Conservation (phyloP, 805 yeast species). For the Wickerhamiella musiphila region DNA sequence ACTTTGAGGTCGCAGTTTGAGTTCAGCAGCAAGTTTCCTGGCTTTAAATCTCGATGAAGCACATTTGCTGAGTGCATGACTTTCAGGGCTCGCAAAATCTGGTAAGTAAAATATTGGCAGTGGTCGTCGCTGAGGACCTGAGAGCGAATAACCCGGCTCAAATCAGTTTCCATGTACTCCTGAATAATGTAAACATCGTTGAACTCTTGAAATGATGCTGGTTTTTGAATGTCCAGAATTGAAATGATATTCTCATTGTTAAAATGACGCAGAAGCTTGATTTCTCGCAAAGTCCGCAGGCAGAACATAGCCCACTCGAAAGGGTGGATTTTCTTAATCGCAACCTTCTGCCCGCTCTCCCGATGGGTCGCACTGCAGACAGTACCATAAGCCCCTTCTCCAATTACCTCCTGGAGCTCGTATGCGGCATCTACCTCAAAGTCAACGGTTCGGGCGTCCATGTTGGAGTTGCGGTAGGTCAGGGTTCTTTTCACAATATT, state of each 20-base stretch:
- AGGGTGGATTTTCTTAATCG: slow-evolving; percentile 87
- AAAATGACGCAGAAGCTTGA: slow-evolving; percentile 75
- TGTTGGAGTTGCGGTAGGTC: slow-evolving; percentile 8
- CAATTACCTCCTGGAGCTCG: slow-evolving; percentile 68
- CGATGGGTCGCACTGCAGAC: slow-evolving; percentile 77
- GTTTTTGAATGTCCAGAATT: slow-evolving; percentile 77
- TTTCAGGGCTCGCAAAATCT: slow-evolving; percentile 74
- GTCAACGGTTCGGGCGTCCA: slow-evolving; percentile 26
- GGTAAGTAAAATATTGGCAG: slow-evolving; percentile 84
- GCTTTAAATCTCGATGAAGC: slow-evolving; percentile 85
- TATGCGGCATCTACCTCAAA: slow-evolving; percentile 82
- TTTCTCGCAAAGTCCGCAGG: slow-evolving; percentile 72
- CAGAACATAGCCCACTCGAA: slow-evolving; percentile 82
- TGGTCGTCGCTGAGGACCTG: slow-evolving; percentile 91
- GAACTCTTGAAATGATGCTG: slow-evolving; percentile 55
- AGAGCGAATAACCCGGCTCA: slow-evolving; percentile 91
- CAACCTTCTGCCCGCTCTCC: slow-evolving; percentile 79
- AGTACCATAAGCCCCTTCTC: slow-evolving; percentile 94
- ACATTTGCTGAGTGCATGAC: slow-evolving; percentile 88
- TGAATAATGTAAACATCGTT: slow-evolving; percentile 66
- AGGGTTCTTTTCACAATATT: slow-evolving; percentile 1
- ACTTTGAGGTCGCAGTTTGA: slow-evolving; percentile 73
- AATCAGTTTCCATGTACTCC: slow-evolving; percentile 95
- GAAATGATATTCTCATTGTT: slow-evolving; percentile 87
- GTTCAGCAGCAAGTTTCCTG: slow-evolving; percentile 80